These are phyloP conservation scores for Kokia cookei DNA, from an alignment of 441 rosid species.

Conservation along the genomic window DNA sequence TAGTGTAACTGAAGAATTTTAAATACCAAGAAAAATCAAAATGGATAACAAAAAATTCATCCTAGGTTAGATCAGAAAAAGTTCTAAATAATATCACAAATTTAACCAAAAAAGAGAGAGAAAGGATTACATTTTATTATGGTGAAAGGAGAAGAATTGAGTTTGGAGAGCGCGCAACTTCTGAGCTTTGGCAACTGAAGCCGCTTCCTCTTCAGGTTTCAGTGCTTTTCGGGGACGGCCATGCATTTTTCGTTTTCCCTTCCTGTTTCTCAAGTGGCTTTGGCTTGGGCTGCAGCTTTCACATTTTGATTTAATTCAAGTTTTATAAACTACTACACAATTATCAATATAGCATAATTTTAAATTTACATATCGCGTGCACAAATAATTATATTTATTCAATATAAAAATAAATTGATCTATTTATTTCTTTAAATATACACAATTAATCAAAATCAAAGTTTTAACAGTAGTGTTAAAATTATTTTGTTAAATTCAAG, in stretches of 20 bases:
- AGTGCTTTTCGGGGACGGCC: slow-evolving; percentile 73
- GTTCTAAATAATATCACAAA: background rate
- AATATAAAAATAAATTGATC: no score
- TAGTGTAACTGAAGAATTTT: slow-evolving; percentile 45
- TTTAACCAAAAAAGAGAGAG: background rate
- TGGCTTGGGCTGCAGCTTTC: background rate
- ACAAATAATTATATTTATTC: no score
- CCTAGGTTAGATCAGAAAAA: background rate
- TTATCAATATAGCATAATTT: no score
- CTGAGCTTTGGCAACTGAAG: slow-evolving; percentile 58
- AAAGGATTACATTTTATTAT: slow-evolving; percentile 39
- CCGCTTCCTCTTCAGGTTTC: slow-evolving; percentile 58
- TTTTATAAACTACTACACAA: no score
- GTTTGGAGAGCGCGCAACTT: slow-evolving; percentile 65
- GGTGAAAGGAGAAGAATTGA: slow-evolving; percentile 57
- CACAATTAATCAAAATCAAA: no score
- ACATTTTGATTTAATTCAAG: no score
- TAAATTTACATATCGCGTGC: no score
- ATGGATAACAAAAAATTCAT: background rate
- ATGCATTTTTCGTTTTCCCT: slow-evolving; percentile 39
- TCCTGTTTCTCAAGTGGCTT: background rate
- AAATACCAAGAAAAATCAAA: background rate
- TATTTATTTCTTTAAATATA: no score
- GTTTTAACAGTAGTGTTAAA: no score
- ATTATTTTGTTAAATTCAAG: no score